phyloP scores from a whole-genome alignment of 1,139 yeast species.

The Kluyveromyces sp. region DNA sequence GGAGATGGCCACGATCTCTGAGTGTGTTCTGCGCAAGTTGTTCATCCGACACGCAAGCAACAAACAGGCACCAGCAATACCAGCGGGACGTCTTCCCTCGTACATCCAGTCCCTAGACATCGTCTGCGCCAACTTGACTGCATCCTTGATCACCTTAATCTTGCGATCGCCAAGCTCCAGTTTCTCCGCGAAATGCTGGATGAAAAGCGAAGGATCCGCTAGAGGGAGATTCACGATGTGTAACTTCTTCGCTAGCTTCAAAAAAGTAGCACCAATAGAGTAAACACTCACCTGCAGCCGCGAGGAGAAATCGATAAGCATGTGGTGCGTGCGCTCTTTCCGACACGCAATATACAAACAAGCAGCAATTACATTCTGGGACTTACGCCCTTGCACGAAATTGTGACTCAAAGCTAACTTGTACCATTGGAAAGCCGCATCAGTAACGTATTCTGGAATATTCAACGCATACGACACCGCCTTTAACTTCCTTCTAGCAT shows the following conservation, averaged over 20 bases:
- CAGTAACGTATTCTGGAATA: slow-evolving; percentile 79
- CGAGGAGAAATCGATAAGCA: slow-evolving; percentile 92
- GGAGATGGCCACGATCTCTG: slow-evolving; percentile 91
- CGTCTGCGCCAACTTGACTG: slow-evolving; percentile 75
- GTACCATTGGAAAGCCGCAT: slow-evolving; percentile 85
- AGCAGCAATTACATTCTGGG: slow-evolving; percentile 91
- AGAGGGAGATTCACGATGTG: slow-evolving; percentile 71
- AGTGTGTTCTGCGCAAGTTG: slow-evolving; percentile 82
- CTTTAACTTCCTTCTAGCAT: slow-evolving; percentile 69
- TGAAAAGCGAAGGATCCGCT: slow-evolving; percentile 90
- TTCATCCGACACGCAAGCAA: slow-evolving; percentile 94
- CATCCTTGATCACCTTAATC: slow-evolving; percentile 75
- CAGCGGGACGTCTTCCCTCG: slow-evolving; percentile 97
- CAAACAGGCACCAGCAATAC: slow-evolving; percentile 95
- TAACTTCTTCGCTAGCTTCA: slow-evolving; percentile 78
- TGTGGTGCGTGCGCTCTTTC: slow-evolving; percentile 81
- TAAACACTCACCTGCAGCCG: slow-evolving; percentile 84
- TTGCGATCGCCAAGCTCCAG: slow-evolving; percentile 68
- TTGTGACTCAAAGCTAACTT: slow-evolving; percentile 75
- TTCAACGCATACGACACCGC: slow-evolving; percentile 71
- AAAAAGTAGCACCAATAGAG: slow-evolving; percentile 90
- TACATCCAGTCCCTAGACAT: slow-evolving; percentile 95
- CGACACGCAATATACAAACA: slow-evolving; percentile 93
- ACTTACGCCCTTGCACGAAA: slow-evolving; percentile 91
- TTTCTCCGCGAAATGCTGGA: slow-evolving; percentile 87